A percentile compares a stretch with the other conserved stretches of the same genome.
Conservation (phyloP, 495 filamentous ascomycete genomes). For the Penicillium subrubescens region DNA sequence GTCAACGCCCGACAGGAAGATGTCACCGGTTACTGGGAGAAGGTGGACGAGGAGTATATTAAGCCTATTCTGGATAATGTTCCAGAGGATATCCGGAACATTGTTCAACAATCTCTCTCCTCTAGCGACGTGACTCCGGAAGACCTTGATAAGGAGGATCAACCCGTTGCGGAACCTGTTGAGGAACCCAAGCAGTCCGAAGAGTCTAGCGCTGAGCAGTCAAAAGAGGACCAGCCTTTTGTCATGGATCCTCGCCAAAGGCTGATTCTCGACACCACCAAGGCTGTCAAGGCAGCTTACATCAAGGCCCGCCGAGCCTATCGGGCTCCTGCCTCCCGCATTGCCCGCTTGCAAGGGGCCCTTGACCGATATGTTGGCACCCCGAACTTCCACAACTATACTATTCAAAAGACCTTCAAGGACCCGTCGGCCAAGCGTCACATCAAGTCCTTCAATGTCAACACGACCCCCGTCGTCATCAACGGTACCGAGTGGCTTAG, state of each 20-base stretch:
- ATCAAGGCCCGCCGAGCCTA: slow-evolving; percentile 76
- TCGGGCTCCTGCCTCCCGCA: slow-evolving; percentile 70
- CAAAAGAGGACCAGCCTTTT: slow-evolving; percentile 16
- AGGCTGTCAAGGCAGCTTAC: slow-evolving; percentile 76
- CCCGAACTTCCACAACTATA: slow-evolving; percentile 93
- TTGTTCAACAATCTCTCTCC: slow-evolving; percentile 45
- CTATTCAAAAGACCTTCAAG: slow-evolving; percentile 75
- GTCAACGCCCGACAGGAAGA: slow-evolving; percentile 72
- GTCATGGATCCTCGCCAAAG: slow-evolving; percentile 30
- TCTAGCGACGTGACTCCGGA: slow-evolving; percentile 25
- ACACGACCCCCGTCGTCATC: slow-evolving; percentile 73
- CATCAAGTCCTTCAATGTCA: slow-evolving; percentile 85
- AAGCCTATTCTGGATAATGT: slow-evolving; percentile 67
- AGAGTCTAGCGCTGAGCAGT: slow-evolving; percentile 5
- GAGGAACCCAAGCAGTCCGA: neutral
- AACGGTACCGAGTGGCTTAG: slow-evolving; percentile 93
- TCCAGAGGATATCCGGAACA: slow-evolving; percentile 47
- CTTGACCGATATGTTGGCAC: slow-evolving; percentile 78
- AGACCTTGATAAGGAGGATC: slow-evolving; percentile 20
- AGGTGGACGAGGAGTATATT: slow-evolving; percentile 73
- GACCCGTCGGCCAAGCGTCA: slow-evolving; percentile 83
- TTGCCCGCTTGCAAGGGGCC: slow-evolving; percentile 69
- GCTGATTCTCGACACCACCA: slow-evolving; percentile 62
- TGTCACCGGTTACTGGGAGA: slow-evolving; percentile 76
- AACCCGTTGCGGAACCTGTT: neutral